These are phyloP conservation scores for Gaeumannomyces sp. DNA, from an alignment of 2,329 filamentous ascomycete genomes.

Conservation along the genomic window DNA sequence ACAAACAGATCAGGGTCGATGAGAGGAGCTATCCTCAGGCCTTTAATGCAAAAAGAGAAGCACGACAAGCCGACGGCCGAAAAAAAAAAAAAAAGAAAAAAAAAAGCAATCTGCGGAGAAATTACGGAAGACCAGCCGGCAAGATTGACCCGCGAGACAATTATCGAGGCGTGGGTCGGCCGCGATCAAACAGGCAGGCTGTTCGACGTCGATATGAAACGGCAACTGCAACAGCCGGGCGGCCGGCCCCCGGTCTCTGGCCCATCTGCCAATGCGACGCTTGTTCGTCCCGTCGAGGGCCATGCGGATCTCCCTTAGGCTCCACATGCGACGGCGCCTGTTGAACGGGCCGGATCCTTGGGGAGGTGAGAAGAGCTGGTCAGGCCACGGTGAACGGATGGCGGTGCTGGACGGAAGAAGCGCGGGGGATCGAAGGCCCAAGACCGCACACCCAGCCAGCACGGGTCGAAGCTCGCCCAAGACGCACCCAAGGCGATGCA, in stretches of 20 bases:
- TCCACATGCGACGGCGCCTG: not conserved
- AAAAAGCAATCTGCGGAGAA: not conserved
- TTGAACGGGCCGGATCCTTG: too few relatives aligned
- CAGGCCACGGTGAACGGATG: too few relatives aligned
- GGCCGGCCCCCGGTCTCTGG: too few relatives aligned
- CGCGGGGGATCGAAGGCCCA: too few relatives aligned
- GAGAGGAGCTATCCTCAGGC: not conserved
- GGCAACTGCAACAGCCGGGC: not conserved
- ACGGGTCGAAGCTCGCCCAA: not conserved
- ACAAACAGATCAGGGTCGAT: not conserved
- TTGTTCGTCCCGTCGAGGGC: not conserved
- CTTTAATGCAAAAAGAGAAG: not conserved
- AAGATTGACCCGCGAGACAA: not conserved
- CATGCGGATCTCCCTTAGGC: not conserved
- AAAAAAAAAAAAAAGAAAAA: not conserved
- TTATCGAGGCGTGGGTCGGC: not conserved
- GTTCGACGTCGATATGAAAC: not conserved
- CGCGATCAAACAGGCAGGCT: too few relatives aligned
- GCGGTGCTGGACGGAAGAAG: too few relatives aligned
- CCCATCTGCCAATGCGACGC: too few relatives aligned
- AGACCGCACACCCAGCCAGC: too few relatives aligned
- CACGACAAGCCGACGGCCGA: too few relatives aligned
- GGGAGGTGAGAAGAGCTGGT: too few relatives aligned
- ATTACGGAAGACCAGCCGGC: too few relatives aligned
- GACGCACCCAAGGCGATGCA: too few relatives aligned